Evolutionary conservation across 768 basidiomycete species (phyloP), one percentile per base, ranked within the genome.

Genomic region (Steccherinum ochraceum): DNA sequence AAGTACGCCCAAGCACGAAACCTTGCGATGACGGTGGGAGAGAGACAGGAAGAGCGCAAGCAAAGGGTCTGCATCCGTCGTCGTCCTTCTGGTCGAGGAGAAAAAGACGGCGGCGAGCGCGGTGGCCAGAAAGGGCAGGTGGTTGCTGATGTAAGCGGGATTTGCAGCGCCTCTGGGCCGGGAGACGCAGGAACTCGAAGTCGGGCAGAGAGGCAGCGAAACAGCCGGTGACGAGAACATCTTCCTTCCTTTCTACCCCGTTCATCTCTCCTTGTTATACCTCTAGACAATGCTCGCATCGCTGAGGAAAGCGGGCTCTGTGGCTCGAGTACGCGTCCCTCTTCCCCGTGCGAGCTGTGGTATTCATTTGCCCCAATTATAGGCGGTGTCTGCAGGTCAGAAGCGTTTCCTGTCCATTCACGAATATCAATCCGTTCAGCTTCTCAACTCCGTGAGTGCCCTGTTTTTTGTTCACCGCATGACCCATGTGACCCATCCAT

Each of bases 371-470:
- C 40, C 48, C 24, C 49, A 41, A 43, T 53, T 24, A 43, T 61
- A 89, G 86, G 70, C 74, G 67, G 78, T 75, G 60, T 83, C 81
- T 79, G 80, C 81, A 62, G 80, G 84, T 65, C 93, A 94, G 79
- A 89, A 78, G 73, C 89, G 93, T 57, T 88, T 83, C 67, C 82
- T 97, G 61, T 95, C 93, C 21, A 93, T 99, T 62, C 96, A 99
- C 72, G 96, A 99, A 73, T 91, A 96, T 73, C 94, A 98, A 69
- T 95, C 93, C 41, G 88, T 98, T 69, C 84, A 86, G 57, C 77
- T 99, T 43, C 80, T 99, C 59, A 96, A 97, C 73, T 85, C 92
- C 56, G 95, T 97, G 65, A 61, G 76, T 63, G 3, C n/a, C 18
- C 19, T 5, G n/a, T n/a, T n/a, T n/a, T n/a, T n/a, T n/a, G n/a